These are phyloP conservation scores for Fulvia fulva DNA, from an alignment of 2,329 filamentous ascomycete species.

Conservation along the genomic window DNA sequence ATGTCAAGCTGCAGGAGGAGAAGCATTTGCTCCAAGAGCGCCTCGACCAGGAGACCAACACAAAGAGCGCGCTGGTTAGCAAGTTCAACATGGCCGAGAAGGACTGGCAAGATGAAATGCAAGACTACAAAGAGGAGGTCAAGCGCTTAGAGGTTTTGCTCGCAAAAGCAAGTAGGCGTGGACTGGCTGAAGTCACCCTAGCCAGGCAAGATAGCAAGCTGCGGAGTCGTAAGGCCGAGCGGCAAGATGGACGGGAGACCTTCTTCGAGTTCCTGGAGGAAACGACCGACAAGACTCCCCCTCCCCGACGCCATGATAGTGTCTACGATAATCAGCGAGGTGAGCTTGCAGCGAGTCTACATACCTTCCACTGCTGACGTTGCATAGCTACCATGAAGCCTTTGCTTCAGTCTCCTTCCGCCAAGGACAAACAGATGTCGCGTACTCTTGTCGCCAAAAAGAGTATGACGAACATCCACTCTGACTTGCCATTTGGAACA, in stretches of 20 bases:
- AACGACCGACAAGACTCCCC: too few relatives aligned
- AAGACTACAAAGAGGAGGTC: constrained; percentile 40
- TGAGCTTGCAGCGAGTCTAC: constrained; percentile 11
- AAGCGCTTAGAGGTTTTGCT: constrained; percentile 44
- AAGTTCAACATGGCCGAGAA: constrained; percentile 31
- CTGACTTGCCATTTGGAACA: constrained; percentile 34
- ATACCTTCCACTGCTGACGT: constrained; percentile 14
- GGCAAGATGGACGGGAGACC: constrained; percentile 27
- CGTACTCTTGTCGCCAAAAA: constrained; percentile 38
- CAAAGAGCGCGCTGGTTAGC: constrained; percentile 16
- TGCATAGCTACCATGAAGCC: constrained; percentile 27
- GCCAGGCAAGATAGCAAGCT: constrained; percentile 41
- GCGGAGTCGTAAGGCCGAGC: constrained; percentile 17
- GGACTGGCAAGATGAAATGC: constrained; percentile 33
- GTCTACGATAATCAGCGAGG: constrained; percentile 31
- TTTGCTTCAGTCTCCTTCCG: constrained; percentile 34
- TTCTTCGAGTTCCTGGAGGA: constrained; percentile 34
- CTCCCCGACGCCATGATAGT: constrained; percentile 23
- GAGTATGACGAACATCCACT: constrained; percentile 25
- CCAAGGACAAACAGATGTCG: constrained; percentile 38
- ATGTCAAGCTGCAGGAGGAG: constrained; percentile 35
- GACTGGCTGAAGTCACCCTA: constrained; percentile 40
- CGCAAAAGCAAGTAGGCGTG: constrained; percentile 36
- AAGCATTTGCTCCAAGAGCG: constrained; percentile 30
- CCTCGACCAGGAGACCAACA: constrained; percentile 28